Base-by-base conservation (phyloP, 306 rosid genomes). In the Abrus precatorius region DNA sequence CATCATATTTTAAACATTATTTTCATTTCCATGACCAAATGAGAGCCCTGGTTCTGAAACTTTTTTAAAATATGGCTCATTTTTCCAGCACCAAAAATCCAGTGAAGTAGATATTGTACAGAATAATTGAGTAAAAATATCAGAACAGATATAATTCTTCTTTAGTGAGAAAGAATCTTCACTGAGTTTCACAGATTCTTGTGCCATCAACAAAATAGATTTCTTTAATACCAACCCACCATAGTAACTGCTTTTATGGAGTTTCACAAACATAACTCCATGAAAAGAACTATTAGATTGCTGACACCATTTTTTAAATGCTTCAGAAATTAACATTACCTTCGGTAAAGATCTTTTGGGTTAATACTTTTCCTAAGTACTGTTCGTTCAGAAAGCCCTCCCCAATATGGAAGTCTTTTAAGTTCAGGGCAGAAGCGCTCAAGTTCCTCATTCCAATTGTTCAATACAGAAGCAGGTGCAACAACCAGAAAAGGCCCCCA, bases 401-500 rank as follows among this genome's bases (percentile, higher is more conserved):
- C 99, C 99, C 98, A 96, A 69, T 96, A 96, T 8, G 99, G 99
- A 90, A 96, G 97, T 79, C 88, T 86, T 85, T 74, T 96, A 69
- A 96, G 62, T 84, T 85, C 98, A 8, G 99, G 99, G 90, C 98
- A 96, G 85, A 96, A 96, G 72, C 98, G 98, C 83, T 90, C 87
- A 52, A 96, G 94, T 89, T 96, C 99, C 82, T 96, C 99, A n/a
- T 89, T 93, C 99, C 99, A 96, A 79, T 96, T 96, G 85, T 92
- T 96, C 79, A 96, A 86, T 60, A 96, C 98, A 84, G 99, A 93
- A 5, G 99, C 97, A 56, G 99, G 99, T 71, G 99, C 99, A 82
- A 96, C 98, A 82, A 96, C 78, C 76, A 96, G 86, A 89, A 96
- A 96, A 71, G 99, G 99, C 40, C 99, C 99, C 99, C 98, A 96